Evolutionary conservation across 192 early-diverging fungal species (phyloP), one percentile per base, ranked within the genome.

Genomic region (Podila verticillata): DNA sequence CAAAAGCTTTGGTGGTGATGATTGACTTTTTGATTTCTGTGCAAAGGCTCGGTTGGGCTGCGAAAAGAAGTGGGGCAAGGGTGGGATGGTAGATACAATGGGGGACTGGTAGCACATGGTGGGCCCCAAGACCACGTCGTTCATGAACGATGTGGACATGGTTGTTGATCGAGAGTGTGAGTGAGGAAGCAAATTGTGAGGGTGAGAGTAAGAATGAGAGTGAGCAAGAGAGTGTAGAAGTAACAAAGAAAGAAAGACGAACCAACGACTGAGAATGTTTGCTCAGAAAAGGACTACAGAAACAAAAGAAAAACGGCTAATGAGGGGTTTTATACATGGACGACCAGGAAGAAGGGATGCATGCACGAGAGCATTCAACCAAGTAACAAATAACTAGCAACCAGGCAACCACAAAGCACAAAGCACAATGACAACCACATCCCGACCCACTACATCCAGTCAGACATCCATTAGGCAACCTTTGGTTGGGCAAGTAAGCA

Each of bases 71-170:
- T 54, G 51, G 9, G 51, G 51, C 22, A 54, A 17, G 5, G 51
- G 51, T 1, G 12, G 51, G 20, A 26, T 2, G 17, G 51, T n/a
- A 7, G 51, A 54, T 4, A 26, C 24, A n/a, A 54, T 54, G 51
- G 51, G 17, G n/a, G 51, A 54, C n/a, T 54, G 51, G 17, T 54
- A 54, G 22, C 22, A 34, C 61, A 62, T 62, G n/a, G 30, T 60
- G 12, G 24, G 26, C 29, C 15, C 26, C 15, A 60, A 6, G 6
- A 26, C 28, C 12, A 60, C 15, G 5, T 26, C 58, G 13, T 30
- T 17, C 8, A 60, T 15, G 26, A 19, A 30, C 31, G 58, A 22
- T 54, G 24, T n/a, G n/a, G 51, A 22, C 51, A 54, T 54, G 51
- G 24, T 26, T 17, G 48, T 12, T 54, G 61, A 0, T 36, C 58